Conservation (phyloP, 2,329 filamentous ascomycete genomes). For the Epichloe typhina region DNA sequence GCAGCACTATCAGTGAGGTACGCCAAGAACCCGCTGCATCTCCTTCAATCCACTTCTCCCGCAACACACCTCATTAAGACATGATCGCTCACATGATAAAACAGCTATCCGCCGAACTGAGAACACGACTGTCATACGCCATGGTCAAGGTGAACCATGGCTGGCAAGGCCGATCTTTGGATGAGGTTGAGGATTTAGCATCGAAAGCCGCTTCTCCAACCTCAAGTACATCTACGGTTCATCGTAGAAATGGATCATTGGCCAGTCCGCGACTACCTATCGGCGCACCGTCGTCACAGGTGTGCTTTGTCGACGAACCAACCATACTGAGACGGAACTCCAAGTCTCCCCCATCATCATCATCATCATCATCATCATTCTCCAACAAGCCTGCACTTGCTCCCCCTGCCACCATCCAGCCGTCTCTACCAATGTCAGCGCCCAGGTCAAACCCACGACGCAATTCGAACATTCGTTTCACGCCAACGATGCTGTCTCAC, state of each 20-base stretch:
- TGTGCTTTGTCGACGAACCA: constrained; percentile 11
- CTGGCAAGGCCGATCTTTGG: constrained; percentile 67
- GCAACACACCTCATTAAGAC: not conserved
- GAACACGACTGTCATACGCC: constrained; percentile 77
- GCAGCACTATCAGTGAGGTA: constrained; percentile 70
- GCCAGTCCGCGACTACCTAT: constrained; percentile 38
- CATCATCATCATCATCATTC: constrained; percentile 21
- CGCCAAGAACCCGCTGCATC: constrained; percentile 8
- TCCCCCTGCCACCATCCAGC: constrained; percentile 43
- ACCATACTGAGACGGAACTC: constrained; percentile 15
- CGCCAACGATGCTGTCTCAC: constrained; percentile 36
- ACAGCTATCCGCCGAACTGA: constrained; percentile 65
- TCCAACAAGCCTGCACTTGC: constrained; percentile 29
- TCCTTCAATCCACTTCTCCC: not conserved
- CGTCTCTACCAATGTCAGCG: constrained; percentile 24
- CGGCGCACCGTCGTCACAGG: constrained; percentile 19
- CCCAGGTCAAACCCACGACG: constrained; percentile 30
- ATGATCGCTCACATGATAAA: constrained; percentile 22
- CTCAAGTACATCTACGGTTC: constrained; percentile 42
- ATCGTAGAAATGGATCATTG: constrained; percentile 36
- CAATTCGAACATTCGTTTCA: constrained; percentile 35
- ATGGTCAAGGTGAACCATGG: constrained; percentile 88
- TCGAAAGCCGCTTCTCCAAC: constrained; percentile 54
- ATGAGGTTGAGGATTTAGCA: constrained; percentile 63
- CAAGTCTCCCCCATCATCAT: constrained; percentile 19